Base-by-base conservation (phyloP, 106 monocot genomes). In the Acorus gramineus region DNA sequence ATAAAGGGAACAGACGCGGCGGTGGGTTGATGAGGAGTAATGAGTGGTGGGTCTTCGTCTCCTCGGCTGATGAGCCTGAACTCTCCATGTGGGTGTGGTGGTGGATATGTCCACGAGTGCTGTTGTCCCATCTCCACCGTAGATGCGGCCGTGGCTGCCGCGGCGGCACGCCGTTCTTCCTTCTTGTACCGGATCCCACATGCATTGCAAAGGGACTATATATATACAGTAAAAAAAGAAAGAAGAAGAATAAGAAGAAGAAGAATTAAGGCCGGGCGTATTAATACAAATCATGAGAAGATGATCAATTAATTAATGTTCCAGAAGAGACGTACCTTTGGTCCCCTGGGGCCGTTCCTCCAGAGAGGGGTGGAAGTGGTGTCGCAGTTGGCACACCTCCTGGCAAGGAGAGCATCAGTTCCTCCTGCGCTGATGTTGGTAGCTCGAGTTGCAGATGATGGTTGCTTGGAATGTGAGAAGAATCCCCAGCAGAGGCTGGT, bases 121-220 rank as follows among this genome's bases (percentile, higher is more conserved):
- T 28, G 28, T 28, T 28, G 28, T 28, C 28, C 28, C 28, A 28
- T 28, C 28, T 28, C 28, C 28, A 28, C 28, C 6, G 70, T 14
- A 4, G 69, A 11, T 0, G 76, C 14, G 7, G 66, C 44, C 9
- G 68, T n/a, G 2, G 81, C 13, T 42, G 92, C 71, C 2, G 89
- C 81, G 2, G 96, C 96, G 1, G 91, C 87, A 2, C 90, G 66
- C 56, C 96, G 42, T 64, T 96, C 91, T 64, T 96, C 96, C 55
- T 96, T 96, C 80, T 96, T 96, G 87, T 85, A 91, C 3, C 96
- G 72, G 49, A 96, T 96, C 11, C 96, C 96, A 46, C 96, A 96
- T 1, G 96, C 96, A 61, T 96, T 96, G 72, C 96, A 96, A 59
- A 96, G 67, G 2, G 96, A 96, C 96, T 96, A 78, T 60, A 72